A percentile compares a stretch with the other conserved stretches of the same genome.
phyloP scores from a whole-genome alignment of 2,329 filamentous ascomycete species.

The Paracamarosporium sp. region DNA sequence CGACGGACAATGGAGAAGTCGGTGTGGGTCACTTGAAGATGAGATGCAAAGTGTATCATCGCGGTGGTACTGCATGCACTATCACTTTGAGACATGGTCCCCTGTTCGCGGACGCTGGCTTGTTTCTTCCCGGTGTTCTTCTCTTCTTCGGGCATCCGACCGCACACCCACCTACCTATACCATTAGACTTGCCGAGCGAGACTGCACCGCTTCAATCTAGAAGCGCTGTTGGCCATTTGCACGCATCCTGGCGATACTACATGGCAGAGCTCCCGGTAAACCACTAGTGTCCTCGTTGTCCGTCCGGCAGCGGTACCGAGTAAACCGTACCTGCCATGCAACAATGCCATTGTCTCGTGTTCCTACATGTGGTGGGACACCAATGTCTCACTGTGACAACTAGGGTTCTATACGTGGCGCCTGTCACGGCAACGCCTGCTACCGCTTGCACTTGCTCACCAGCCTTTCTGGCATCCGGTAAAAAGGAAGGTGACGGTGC shows the following conservation, averaged over 20 bases:
- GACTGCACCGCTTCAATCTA: not conserved
- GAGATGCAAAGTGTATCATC: constrained; percentile 6
- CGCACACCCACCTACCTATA: not conserved
- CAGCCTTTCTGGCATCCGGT: not conserved
- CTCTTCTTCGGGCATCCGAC: not conserved
- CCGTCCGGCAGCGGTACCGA: not conserved
- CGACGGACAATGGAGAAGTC: not conserved
- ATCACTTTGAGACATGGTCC: not conserved
- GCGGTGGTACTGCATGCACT: constrained; percentile 9
- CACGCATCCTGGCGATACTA: not conserved
- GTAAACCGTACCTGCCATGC: not conserved
- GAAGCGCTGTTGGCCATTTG: not conserved
- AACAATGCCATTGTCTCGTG: constrained; percentile 12
- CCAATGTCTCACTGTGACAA: constrained; percentile 4
- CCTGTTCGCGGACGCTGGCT: not conserved
- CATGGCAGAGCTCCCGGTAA: not conserved
- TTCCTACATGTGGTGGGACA: not conserved
- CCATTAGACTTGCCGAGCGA: not conserved
- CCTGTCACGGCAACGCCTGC: not conserved
- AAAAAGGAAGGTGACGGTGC: constrained; percentile 1
- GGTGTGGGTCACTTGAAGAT: not conserved
- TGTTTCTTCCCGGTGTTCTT: not conserved
- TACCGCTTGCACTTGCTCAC: not conserved
- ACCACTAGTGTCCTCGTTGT: not conserved
- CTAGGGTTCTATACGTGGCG: not conserved